phyloP scores from a whole-genome alignment of 495 filamentous ascomycete species.

The Chaetomium tenue region DNA sequence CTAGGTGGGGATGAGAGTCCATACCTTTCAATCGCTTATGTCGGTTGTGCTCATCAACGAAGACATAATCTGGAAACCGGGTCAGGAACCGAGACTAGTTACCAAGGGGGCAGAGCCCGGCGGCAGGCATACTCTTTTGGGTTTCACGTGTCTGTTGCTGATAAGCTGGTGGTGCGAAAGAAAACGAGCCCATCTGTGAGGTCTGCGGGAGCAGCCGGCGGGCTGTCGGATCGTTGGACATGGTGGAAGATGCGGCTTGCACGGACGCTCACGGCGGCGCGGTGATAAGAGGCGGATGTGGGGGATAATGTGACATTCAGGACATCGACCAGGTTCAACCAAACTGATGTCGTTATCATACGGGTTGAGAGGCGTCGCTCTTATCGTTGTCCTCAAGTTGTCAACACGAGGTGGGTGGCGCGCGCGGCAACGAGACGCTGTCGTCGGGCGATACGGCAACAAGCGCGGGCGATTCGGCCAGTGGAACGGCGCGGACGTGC shows the following conservation, averaged over 20 bases:
- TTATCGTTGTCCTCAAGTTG: background rate
- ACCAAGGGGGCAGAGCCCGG: slow-evolving; percentile 11
- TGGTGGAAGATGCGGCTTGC: slow-evolving; percentile 24
- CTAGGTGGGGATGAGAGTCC: slow-evolving; percentile 13
- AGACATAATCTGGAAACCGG: slow-evolving; percentile 79
- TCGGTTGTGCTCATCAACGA: slow-evolving; percentile 98
- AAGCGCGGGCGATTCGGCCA: slow-evolving; percentile 19
- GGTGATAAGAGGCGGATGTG: slow-evolving; percentile 17
- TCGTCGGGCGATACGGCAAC: slow-evolving; percentile 17
- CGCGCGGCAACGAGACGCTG: slow-evolving; percentile 10
- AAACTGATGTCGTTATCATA: background rate
- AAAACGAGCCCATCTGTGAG: slow-evolving; percentile 56
- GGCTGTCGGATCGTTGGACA: slow-evolving; percentile 56
- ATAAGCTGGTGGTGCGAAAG: slow-evolving; percentile 56
- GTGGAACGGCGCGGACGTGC: slow-evolving; percentile 20
- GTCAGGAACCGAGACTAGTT: slow-evolving; percentile 19
- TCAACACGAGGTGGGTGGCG: slow-evolving; percentile 8
- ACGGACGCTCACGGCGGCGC: slow-evolving; percentile 27
- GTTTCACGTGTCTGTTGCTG: slow-evolving; percentile 60
- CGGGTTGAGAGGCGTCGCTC: background rate
- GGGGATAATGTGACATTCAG: slow-evolving; percentile 25
- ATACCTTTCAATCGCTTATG: slow-evolving; percentile 96
- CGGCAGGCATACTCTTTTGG: slow-evolving; percentile 59
- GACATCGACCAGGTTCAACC: slow-evolving; percentile 17
- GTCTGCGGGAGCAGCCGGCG: slow-evolving; percentile 59